Evolutionary conservation across 352 stramenopile species (phyloP).

Genomic region (Globisporangium viniferum): DNA sequence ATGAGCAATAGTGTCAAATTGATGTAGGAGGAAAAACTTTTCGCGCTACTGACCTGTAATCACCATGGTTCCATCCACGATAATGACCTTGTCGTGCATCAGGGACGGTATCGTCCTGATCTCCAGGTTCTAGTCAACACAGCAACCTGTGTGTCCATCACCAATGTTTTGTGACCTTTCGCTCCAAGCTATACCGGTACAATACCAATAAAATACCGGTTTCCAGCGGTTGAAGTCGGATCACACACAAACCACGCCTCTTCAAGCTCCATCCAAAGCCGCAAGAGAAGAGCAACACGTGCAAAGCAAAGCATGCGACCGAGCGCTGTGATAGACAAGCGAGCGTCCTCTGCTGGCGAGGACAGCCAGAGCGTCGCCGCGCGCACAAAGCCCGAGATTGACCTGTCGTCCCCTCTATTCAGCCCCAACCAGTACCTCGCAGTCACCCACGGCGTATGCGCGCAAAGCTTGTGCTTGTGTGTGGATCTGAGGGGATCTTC

Average conservation of each 20-base stretch:
- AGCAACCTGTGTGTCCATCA: no score
- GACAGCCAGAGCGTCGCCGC: conserved; percentile 7
- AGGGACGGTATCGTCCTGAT: no score
- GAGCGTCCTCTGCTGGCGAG: neutral
- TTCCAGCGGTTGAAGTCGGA: neutral
- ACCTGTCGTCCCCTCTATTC: conserved; percentile 60
- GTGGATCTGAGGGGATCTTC: neutral
- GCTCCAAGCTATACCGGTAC: no score
- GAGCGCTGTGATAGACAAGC: neutral
- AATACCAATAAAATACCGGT: no score
- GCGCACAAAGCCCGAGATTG: conserved; percentile 31
- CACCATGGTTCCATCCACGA: no score
- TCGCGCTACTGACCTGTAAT: no score
- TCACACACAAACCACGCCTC: neutral
- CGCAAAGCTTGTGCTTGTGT: neutral
- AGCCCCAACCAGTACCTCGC: conserved; percentile 61
- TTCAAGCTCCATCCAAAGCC: neutral
- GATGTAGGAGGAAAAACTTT: no score
- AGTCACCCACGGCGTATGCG: conserved; percentile 55
- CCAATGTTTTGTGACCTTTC: no score
- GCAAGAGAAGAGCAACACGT: neutral
- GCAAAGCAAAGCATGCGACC: neutral
- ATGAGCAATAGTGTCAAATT: no score
- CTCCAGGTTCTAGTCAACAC: no score
- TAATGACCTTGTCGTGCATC: no score